Evolutionary conservation across 208 protist genomes (phyloP).

Genomic region (Sergeia podlipaevii): DNA sequence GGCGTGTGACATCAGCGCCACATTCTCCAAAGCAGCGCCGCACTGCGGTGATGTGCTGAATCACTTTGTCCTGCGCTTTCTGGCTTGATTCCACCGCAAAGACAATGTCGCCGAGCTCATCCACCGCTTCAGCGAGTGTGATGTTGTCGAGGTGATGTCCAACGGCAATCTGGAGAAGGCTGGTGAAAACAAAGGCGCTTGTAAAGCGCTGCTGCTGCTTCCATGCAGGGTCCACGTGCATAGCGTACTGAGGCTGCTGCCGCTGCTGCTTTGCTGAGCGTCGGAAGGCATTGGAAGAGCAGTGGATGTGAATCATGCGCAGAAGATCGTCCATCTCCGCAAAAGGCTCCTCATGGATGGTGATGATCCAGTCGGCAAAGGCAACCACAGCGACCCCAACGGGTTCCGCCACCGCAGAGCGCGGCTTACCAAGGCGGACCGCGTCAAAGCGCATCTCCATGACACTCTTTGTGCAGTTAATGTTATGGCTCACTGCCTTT

Average conservation of each 20-base stretch:
- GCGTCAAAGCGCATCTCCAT: constrained; percentile 85
- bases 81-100: constrained; percentile 47
- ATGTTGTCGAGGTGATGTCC: constrained; percentile 80
- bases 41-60: constrained; percentile 67
- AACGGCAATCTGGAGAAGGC: constrained; percentile 72
- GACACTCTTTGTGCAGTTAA: constrained; percentile 38
- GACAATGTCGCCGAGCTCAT: constrained; percentile 64
- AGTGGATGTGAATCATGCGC: constrained; percentile 74
- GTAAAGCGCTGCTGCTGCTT: constrained; percentile 39
- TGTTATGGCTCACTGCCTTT: constrained; percentile 1
- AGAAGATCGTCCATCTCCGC: constrained; percentile 82
- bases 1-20: constrained; percentile 62
- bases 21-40: constrained; percentile 85
- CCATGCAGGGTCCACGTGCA: background rate
- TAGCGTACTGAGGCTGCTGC: background rate
- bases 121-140: constrained; percentile 53
- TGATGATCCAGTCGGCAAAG: constrained; percentile 84
- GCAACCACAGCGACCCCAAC: constrained; percentile 66
- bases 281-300: constrained; percentile 16
- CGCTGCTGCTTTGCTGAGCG: no score
- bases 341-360: constrained; percentile 83
- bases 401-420: constrained; percentile 38
- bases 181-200: constrained; percentile 61
- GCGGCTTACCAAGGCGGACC: constrained; percentile 34
- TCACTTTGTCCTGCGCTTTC: constrained; percentile 56